A percentile compares a stretch with the other conserved stretches of the same genome.
phyloP scores from a whole-genome alignment of 306 rosid species.

The Quercus berberidifolia region DNA sequence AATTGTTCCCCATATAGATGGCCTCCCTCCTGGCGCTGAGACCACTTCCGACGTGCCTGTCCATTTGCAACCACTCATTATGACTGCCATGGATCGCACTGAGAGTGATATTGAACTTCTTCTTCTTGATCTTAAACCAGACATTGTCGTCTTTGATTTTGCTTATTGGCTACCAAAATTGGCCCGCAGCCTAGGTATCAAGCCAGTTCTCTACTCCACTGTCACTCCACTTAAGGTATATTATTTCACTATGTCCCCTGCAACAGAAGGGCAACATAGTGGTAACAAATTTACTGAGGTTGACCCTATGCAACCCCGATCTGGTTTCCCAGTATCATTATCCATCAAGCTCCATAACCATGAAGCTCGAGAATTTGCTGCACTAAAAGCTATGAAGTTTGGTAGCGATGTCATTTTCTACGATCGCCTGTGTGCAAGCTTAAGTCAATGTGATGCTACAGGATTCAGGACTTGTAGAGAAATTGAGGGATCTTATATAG shows the following conservation, averaged over 20 bases:
- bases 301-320: no score
- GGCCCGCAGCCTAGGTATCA: not conserved
- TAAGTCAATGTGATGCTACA: not conserved
- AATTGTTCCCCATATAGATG: no score
- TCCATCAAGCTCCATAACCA: no score
- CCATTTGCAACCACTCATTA: no score
- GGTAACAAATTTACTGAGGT: no score
- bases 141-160: not conserved
- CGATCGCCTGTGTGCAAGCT: not conserved
- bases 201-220: not conserved
- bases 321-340: no score
- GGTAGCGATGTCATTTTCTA: constrained; percentile 15
- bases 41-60: no score
- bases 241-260: not conserved
- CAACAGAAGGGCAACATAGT: not conserved
- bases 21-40: no score
- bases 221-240: not conserved
- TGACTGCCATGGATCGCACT: no score
- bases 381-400: not conserved
- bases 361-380: not conserved
- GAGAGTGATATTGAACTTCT: constrained; percentile 6
- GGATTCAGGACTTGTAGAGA: not conserved
- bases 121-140: constrained; percentile 25
- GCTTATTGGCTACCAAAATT: constrained; percentile 30
- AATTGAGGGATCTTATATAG: no score